Base-by-base conservation (phyloP, 2,329 filamentous ascomycete genomes). In the Annulohypoxylon truncatum region DNA sequence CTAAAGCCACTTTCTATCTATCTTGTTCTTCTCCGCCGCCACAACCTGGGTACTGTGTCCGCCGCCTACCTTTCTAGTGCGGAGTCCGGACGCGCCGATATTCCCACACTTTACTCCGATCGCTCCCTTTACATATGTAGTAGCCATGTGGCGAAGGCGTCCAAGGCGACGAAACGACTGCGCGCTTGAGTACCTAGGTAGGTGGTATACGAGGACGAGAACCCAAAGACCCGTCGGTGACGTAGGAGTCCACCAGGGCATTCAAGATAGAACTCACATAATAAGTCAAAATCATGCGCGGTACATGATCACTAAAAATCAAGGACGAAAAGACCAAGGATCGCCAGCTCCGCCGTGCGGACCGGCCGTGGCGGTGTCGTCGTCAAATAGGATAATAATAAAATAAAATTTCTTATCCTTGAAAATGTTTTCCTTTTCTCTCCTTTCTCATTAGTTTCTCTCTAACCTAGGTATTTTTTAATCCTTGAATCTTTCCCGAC, bases 81-180 rank as follows among this genome's bases (percentile, higher is more conserved):
- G 56, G 26, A 51, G 47, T 60, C 47, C 56, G 56, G 56, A 46
- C 12, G 47, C 33, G 33, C 56, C 56, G 56, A 52, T 35, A 24
- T 46, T 18, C 24, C 26, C 52, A 46, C 40, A 40, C 48, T 29
- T 31, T 54, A 57, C 54, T 57, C 54, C 44, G 52, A 40, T 20
- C 22, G 44, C 29, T 48, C 15, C 55, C 42, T 59, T 26, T 35
- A 59, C 24, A n/a, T 28, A 48, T 28, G 15, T 42, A 10, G 56
- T 33, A 18, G 33, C 22, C 35, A 47, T 24, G 46, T 33, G 31
- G 15, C 55, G 44, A 51, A 29, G 52, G 22, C 6, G 20, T 44
- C 40, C 38, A 20, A 55, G 53, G 29, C 53, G 29, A 35, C 35
- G 13, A 18, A 18, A 18, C 22, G 6, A n/a, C 20, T 26, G 22